Conservation (phyloP, 169 alveolate species). For the Plasmodium yoelii region DNA sequence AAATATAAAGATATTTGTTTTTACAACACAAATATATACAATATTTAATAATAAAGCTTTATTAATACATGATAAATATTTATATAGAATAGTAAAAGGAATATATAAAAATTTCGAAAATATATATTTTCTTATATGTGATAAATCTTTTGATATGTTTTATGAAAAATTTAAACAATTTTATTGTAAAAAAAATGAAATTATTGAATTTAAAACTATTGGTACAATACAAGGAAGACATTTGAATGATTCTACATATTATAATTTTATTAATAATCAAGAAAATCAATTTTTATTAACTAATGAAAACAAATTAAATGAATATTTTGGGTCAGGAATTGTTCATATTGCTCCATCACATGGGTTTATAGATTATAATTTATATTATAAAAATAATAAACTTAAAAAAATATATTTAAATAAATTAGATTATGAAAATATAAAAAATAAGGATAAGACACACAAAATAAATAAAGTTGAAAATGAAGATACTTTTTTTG, state of each 20-base stretch:
- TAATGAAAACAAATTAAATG: slow-evolving; percentile 32
- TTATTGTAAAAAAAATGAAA: slow-evolving; percentile 12
- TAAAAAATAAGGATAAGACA: no score
- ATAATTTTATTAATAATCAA: slow-evolving; percentile 36
- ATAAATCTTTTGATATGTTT: slow-evolving; percentile 39
- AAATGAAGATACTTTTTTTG: not conserved
- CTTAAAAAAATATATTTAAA: slow-evolving; percentile 17
- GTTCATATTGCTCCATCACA: slow-evolving; percentile 74
- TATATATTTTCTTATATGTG: slow-evolving; percentile 51
- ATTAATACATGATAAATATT: slow-evolving; percentile 34
- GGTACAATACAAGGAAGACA: slow-evolving; percentile 13
- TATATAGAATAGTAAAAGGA: slow-evolving; percentile 29
- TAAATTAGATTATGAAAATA: not conserved
- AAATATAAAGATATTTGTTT: slow-evolving; percentile 39
- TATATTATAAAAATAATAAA: slow-evolving; percentile 38
- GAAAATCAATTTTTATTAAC: slow-evolving; percentile 37
- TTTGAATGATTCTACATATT: slow-evolving; percentile 16
- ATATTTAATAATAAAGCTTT: slow-evolving; percentile 67
- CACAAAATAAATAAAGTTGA: not conserved
- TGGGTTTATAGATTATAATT: slow-evolving; percentile 56
- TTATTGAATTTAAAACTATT: slow-evolving; percentile 25
- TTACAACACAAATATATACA: slow-evolving; percentile 74
- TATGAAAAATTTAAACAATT: slow-evolving; percentile 21
- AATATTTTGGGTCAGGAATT: slow-evolving; percentile 68
- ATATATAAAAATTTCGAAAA: slow-evolving; percentile 1